These are phyloP conservation scores for Clitopilus passeckerianus DNA, from an alignment of 768 basidiomycete genomes.

Conservation along the genomic window DNA sequence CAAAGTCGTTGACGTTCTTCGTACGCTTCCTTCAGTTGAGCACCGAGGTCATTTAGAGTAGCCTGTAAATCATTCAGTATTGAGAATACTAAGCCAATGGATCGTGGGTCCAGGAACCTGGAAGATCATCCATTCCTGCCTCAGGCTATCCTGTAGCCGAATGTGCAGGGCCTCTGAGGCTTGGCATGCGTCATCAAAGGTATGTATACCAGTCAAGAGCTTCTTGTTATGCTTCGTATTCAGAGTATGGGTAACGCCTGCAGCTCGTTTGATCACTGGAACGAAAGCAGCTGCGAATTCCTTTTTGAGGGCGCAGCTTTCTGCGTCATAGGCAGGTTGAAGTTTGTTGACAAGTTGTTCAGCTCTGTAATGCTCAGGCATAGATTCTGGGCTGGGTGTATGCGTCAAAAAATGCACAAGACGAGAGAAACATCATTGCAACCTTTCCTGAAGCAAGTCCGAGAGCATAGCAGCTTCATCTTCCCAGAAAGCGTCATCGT, in stretches of 20 bases:
- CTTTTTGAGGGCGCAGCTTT: conserved; percentile 30
- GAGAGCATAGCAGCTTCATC: conserved; percentile 49
- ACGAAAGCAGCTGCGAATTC: conserved; percentile 40
- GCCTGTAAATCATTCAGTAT: conserved; percentile 24
- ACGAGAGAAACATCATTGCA: conserved; percentile 6
- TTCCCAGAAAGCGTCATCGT: conserved; percentile 32
- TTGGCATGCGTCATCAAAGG: conserved; percentile 53
- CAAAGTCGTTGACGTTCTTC: conserved; percentile 46
- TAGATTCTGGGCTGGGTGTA: conserved; percentile 17
- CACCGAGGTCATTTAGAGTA: conserved; percentile 33
- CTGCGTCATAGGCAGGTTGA: conserved; percentile 33
- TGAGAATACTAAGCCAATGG: not conserved
- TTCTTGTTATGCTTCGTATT: conserved; percentile 31
- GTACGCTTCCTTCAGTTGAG: conserved; percentile 45
- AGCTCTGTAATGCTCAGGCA: conserved; percentile 22
- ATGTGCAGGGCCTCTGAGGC: conserved; percentile 41
- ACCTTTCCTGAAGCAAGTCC: conserved; percentile 41
- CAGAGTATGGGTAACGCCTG: conserved; percentile 28
- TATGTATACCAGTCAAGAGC: conserved; percentile 38
- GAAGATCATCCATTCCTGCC: conserved; percentile 29
- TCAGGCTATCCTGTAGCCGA: conserved; percentile 37
- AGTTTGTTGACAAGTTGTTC: conserved; percentile 33
- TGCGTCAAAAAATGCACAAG: conserved; percentile 10
- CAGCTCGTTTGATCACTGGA: conserved; percentile 45
- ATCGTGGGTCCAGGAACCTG: conserved; percentile 31